Evolutionary conservation across 192 early-diverging fungal species (phyloP), one percentile per base, ranked within the genome.

Genomic region (Diversispora eburnea): DNA sequence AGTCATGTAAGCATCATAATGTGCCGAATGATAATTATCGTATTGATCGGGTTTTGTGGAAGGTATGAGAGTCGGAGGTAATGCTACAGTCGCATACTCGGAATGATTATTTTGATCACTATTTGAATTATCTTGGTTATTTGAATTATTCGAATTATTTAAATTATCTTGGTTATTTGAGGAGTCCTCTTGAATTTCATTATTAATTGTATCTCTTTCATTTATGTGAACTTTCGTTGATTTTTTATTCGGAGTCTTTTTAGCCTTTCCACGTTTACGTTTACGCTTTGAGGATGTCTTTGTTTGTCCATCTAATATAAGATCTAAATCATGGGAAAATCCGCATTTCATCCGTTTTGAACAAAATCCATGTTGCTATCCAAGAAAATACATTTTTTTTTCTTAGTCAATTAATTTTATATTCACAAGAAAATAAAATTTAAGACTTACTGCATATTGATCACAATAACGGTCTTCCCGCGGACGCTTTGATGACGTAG

Each of bases 1-100:
- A 0, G 97, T 99, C 97, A 99, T 99, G 81, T 88, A 99, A 4
- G 97, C 91, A 76, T 99, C 97, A 83, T 92, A 97, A 71, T 91
- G 90, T 3, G 97, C 95, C 1, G 93, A 92, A 75, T 98, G 96
- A 69, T 91, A 92, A 47, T 82, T 88, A 79, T 87, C 80, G 49
- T 61, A 55, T 47, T 73, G 73, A 52, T 58, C 70, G 0, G 49
- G 71, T 59, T 17, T 59, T 22, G 60, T 79, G 22, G 76, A 60
- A 47, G 47, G 52, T 43, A 43, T n/a, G 4, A 70, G 5, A 10
- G 49, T 33, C 20, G 54, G 65, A 49, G 55, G 74, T 10, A 20
- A 43, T 66, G 20, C 58, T 48, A 42, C n/a, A 42, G 22, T 59
- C 12, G 46, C 69, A 72, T 54, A 15, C 75, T 17, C 48, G 70